Percentiles rank a stretch among this genome's conserved stretches.
phyloP scores from a whole-genome alignment of 2,329 filamentous ascomycete species.

The Aspergillus spinulosporus region DNA sequence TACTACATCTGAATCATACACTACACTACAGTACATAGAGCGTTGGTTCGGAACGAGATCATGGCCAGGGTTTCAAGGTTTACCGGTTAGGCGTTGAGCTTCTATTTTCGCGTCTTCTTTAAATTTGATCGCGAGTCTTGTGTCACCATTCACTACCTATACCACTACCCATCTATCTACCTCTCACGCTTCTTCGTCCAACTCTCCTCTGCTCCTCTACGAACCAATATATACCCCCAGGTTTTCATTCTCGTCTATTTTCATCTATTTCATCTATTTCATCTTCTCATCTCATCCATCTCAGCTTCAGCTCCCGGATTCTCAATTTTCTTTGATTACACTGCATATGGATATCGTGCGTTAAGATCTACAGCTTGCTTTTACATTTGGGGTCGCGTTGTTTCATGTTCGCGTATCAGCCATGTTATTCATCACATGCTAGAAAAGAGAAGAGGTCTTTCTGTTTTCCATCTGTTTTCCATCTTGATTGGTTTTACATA shows the following conservation, averaged over 20 bases:
- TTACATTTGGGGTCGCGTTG: background rate
- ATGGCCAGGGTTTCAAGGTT: background rate
- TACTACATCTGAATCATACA: background rate
- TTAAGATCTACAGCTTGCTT: background rate
- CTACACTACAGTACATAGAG: background rate
- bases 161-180: background rate
- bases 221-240: background rate
- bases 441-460: background rate
- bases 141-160: background rate
- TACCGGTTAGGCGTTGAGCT: background rate
- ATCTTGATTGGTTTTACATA: background rate
- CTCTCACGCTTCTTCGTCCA: background rate
- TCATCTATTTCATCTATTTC: background rate
- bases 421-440: background rate
- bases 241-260: background rate
- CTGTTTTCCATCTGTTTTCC: background rate
- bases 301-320: background rate
- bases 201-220: background rate
- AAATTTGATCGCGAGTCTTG: background rate
- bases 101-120: background rate
- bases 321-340: too few species aligned
- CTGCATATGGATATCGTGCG: background rate
- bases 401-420: background rate
- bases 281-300: background rate
- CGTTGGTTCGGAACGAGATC: background rate